phyloP scores from a whole-genome alignment of 2,329 filamentous ascomycete species.

The Colletotrichum zoysiae region DNA sequence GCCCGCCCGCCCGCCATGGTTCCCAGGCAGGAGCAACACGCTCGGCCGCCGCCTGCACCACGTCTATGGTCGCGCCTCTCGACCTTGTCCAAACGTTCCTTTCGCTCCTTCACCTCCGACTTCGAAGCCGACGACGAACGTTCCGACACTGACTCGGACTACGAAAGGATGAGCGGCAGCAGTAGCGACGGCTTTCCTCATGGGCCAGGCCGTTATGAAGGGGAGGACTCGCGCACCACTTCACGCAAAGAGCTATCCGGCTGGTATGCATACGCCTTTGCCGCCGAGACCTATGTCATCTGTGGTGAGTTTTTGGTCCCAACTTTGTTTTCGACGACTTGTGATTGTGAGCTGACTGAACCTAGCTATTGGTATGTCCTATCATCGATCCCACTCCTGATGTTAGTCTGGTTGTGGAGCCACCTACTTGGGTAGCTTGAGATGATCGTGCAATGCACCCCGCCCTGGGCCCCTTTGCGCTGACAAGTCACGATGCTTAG shows the following conservation, averaged over 20 bases:
- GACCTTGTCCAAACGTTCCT: conserved; percentile 66
- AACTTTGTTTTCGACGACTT: not conserved
- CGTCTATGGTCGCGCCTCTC: conserved; percentile 64
- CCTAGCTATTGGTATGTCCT: conserved; percentile 48
- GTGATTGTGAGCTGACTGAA: conserved; percentile 20
- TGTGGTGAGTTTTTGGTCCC: conserved; percentile 74
- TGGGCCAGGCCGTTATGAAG: conserved; percentile 70
- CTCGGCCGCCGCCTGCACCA: conserved; percentile 57
- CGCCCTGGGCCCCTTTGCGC: conserved; percentile 9
- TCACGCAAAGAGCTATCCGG: conserved; percentile 83
- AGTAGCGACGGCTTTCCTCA: conserved; percentile 54
- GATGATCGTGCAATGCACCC: conserved; percentile 7
- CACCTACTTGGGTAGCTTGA: conserved; percentile 1
- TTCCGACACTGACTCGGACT: conserved; percentile 58
- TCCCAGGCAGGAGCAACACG: conserved; percentile 41
- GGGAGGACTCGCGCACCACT: conserved; percentile 90
- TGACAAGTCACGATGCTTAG: conserved; percentile 57
- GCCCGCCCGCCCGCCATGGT: conserved; percentile 33
- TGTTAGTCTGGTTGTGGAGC: not conserved
- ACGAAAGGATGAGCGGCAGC: conserved; percentile 52
- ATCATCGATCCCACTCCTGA: not conserved
- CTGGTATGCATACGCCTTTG: conserved; percentile 98
- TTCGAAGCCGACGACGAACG: conserved; percentile 79
- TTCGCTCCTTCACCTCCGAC: conserved; percentile 71
- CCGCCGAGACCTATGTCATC: conserved; percentile 95